Evolutionary conservation across 192 early-diverging fungal genomes (phyloP).

Genomic region (Backusella liffmaniae): DNA sequence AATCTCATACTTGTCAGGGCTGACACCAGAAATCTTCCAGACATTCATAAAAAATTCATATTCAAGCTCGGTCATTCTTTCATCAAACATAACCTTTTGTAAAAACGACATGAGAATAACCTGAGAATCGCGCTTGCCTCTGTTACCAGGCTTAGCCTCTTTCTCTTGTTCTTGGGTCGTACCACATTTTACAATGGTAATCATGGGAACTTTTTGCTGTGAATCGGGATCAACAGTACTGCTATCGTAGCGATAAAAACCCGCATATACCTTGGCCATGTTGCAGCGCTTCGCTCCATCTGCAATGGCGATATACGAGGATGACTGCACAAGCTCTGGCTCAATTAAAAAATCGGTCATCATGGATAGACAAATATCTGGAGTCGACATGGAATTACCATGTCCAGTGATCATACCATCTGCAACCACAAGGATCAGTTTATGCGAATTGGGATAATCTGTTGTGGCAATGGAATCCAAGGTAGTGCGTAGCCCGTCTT

Average conservation of each 20-base stretch:
- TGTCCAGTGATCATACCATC: constrained; percentile 80
- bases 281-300: constrained; percentile 92
- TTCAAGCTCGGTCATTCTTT: constrained; percentile 81
- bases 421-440: constrained; percentile 75
- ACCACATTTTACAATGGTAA: constrained; percentile 58
- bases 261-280: constrained; percentile 90
- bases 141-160: constrained; percentile 74
- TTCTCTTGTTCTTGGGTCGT: constrained; percentile 52
- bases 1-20: constrained; percentile 75
- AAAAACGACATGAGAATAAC: constrained; percentile 95
- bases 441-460: constrained; percentile 75
- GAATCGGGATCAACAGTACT: constrained; percentile 51
- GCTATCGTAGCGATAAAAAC: constrained; percentile 79
- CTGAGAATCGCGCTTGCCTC: constrained; percentile 98
- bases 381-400: constrained; percentile 75
- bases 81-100: constrained; percentile 86
- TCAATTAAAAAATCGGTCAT: constrained; percentile 69
- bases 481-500: constrained; percentile 68
- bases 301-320: constrained; percentile 88
- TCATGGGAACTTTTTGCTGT: constrained; percentile 67
- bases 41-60: constrained; percentile 78
- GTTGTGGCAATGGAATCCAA: constrained; percentile 78
- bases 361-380: constrained; percentile 76
- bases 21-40: constrained; percentile 69
- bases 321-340: constrained; percentile 59